Evolutionary conservation across 352 stramenopile genomes (phyloP).

Genomic region (Phytophthora litchii): DNA sequence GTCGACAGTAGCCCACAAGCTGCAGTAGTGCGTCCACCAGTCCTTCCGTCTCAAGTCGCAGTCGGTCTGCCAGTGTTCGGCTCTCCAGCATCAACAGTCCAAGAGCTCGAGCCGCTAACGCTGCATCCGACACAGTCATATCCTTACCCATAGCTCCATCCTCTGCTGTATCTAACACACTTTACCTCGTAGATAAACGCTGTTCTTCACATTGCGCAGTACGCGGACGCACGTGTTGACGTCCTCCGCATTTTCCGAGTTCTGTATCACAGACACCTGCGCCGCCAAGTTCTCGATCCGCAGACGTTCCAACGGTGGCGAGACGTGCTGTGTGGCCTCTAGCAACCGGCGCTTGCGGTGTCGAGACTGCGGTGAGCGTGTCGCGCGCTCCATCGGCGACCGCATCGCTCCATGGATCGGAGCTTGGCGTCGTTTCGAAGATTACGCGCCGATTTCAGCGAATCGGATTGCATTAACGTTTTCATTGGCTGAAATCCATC

Average conservation of each 20-base stretch:
- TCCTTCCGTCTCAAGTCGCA: slow-evolving; percentile 68
- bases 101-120: slow-evolving; percentile 66
- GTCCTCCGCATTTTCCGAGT: slow-evolving; percentile 7
- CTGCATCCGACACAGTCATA: slow-evolving; percentile 19
- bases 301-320: slow-evolving; percentile 35
- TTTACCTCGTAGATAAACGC: slow-evolving; percentile 61
- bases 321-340: slow-evolving; percentile 62
- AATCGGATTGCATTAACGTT: neutral
- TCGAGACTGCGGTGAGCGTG: slow-evolving; percentile 55
- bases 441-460: neutral
- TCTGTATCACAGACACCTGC: slow-evolving; percentile 14
- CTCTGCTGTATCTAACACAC: neutral
- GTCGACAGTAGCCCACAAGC: slow-evolving; percentile 67
- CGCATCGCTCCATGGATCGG: neutral
- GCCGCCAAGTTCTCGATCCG: slow-evolving; percentile 39
- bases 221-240: slow-evolving; percentile 46
- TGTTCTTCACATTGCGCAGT: slow-evolving; percentile 70
- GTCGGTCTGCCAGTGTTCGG: slow-evolving; percentile 33
- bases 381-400: slow-evolving; percentile 36
- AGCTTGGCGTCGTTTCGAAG: slow-evolving; percentile 8
- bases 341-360: slow-evolving; percentile 63
- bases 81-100: slow-evolving; percentile 65
- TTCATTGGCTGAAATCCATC: neutral
- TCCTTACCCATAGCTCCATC: neutral
- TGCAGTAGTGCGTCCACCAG: slow-evolving; percentile 80